Evolutionary conservation across 192 early-diverging fungal species (phyloP), one percentile per base, ranked within the genome.

Genomic region (Funneliformis mosseae): DNA sequence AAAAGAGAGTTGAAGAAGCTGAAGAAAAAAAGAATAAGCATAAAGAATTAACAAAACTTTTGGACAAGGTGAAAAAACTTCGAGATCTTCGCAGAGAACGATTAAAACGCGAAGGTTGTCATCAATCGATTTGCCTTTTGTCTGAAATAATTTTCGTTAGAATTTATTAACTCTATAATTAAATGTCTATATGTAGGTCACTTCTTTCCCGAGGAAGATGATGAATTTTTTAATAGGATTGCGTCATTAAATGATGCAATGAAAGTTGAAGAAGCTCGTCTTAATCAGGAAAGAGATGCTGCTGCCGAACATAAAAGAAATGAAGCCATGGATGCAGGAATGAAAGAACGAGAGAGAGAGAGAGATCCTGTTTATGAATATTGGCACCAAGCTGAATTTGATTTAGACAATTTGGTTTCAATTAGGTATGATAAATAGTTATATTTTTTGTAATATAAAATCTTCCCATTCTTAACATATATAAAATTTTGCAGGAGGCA

Each of bases 191-290:
- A 62, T 59, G 33, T 59, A 80, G 83, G 83, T 41, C 83, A 83
- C 41, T 84, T 84, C 60, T 84, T 84, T 62, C 81, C 83, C 4
- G 83, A 82, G 55, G 81, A 84, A 68, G 83, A 81, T 27, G 41
- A 84, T 23, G 78, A 79, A 46, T 84, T 84, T 59, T 84, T 83
- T 48, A 80, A 82, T 28, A 73, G 74, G 11, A 43, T 84, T 41
- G 73, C 79, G 41, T 78, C 82, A 75, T 72, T 78, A 25, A 74
- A 82, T 67, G 78, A 83, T 60, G 82, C 42, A 21, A 73, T 45
- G 80, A 63, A 74, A 27, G 48, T 70, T 70, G 78, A 79, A 71
- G 76, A 76, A 43, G 59, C 62, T 8, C 60, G 81, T 55, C 45
- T 81, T 18, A 75, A 81, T 55, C 55, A 77, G 16, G 81, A 75